Base-by-base conservation (phyloP, 176 grass and related monocot genomes). In the Oryza longistaminata region DNA sequence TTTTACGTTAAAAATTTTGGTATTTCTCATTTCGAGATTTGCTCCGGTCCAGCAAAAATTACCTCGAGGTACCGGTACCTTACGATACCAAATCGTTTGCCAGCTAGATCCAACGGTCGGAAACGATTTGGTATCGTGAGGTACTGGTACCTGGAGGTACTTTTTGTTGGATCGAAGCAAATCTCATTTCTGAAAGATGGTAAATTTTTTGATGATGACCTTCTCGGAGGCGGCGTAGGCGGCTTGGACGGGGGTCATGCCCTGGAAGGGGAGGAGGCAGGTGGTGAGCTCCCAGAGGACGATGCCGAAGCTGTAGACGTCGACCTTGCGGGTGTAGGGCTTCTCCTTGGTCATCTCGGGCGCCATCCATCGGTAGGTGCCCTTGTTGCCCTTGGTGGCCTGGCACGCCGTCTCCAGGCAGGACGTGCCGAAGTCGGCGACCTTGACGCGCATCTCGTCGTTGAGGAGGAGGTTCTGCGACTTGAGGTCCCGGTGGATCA, bases 271-370 rank as follows among this genome's bases (percentile, higher is more conserved):
- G 9, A 96, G 91, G 11, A 99, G 91, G 43, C 92, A 94, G 13
- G 96, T 99, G n/a, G 96, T 99, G 69, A 99, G 90, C 83, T 99
- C 97, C 97, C 97, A 99, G 44, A 99, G 86, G 66, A 99, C 97
- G 82, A 99, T 94, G 40, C 97, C 97, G 50, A 99, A 99, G 85
- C 97, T 99, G 70, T 99, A 99, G 10, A 99, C 97, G n/a, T 99
- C 97, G 0, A 99, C 93, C 90, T 96, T 96, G 75, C 92, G 89
- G 0, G 97, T 99, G 83, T 89, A 99, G 2, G 97, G 97, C 86
- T 96, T 99, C 71, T 99, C 97, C 88, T 92, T 94, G 71, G 85
- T 86, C 97, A 99, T 96, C 85, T 99, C 97, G 2, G 97, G 97
- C 29, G 97, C 97, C 97, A 99, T 99, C 97, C 97, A 99, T 0